A percentile compares a stretch with the other conserved stretches of the same genome.
These are phyloP conservation scores for Tilletia horrida DNA, from an alignment of 1,284 basidiomycete species.

Conservation along the genomic window DNA sequence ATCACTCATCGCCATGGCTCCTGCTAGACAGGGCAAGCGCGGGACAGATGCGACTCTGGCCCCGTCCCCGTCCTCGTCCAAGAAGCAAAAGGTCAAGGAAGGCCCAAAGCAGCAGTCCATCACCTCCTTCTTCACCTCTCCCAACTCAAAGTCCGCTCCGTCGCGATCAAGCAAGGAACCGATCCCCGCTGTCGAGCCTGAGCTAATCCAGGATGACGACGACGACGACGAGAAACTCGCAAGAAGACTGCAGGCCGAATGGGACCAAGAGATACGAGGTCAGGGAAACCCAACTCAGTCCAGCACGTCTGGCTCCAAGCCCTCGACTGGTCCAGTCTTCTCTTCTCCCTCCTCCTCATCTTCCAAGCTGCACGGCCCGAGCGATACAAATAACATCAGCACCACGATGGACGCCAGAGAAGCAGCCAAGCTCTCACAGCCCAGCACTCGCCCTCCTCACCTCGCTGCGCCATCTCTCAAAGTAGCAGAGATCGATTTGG, in stretches of 20 bases:
- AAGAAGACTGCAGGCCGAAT: background rate
- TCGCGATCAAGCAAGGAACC: too few species aligned
- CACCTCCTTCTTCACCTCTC: slow-evolving; percentile 15
- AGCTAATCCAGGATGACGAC: too few species aligned
- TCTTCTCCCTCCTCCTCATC: background rate
- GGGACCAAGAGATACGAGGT: background rate
- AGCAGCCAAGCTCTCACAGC: background rate
- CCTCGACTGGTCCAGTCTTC: background rate
- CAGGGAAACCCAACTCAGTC: background rate
- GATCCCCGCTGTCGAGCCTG: too few species aligned
- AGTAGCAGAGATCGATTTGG: slow-evolving; percentile 25
- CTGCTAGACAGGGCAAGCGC: background rate
- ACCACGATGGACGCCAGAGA: background rate
- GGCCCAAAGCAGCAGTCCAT: background rate
- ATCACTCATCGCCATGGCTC: background rate
- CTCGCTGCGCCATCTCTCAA: background rate
- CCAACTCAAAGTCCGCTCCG: background rate
- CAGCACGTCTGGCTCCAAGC: background rate
- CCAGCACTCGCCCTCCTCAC: background rate
- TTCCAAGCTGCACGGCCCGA: background rate
- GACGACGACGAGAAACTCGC: slow-evolving; percentile 2
- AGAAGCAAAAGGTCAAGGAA: background rate
- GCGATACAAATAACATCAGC: background rate
- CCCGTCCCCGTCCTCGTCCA: background rate
- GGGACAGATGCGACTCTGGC: background rate